A percentile compares a stretch with the other conserved stretches of the same genome.
phyloP scores from a whole-genome alignment of 768 basidiomycete species.

The Boletellus sp. region DNA sequence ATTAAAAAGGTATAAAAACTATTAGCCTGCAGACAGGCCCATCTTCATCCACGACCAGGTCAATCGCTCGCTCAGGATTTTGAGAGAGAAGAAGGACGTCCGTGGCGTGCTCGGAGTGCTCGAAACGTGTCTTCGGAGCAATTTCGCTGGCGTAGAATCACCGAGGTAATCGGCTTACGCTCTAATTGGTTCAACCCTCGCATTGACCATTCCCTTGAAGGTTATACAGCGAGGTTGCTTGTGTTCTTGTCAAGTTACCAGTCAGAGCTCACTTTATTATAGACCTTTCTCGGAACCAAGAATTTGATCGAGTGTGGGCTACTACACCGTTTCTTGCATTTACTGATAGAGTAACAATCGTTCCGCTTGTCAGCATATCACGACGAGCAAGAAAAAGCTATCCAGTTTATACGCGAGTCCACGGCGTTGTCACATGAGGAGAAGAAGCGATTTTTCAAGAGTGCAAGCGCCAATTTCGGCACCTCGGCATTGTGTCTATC shows the following conservation, averaged over 20 bases:
- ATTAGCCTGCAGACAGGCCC: background rate
- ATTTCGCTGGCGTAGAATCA: slow-evolving; percentile 93
- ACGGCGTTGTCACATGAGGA: slow-evolving; percentile 76
- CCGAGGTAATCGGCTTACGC: slow-evolving; percentile 45
- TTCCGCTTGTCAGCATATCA: slow-evolving; percentile 63
- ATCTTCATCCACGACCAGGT: slow-evolving; percentile 44
- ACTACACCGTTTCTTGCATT: background rate
- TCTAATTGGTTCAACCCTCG: background rate
- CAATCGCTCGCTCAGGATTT: slow-evolving; percentile 61
- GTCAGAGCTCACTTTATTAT: slow-evolving; percentile 13
- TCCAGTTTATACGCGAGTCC: slow-evolving; percentile 74
- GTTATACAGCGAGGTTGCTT: slow-evolving; percentile 77
- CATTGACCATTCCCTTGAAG: slow-evolving; percentile 36
- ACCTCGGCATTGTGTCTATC: slow-evolving; percentile 90
- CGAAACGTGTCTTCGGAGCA: slow-evolving; percentile 84
- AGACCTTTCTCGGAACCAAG: slow-evolving; percentile 95
- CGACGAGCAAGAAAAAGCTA: slow-evolving; percentile 68
- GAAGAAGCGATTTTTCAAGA: slow-evolving; percentile 89
- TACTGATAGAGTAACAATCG: background rate
- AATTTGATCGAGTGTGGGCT: slow-evolving; percentile 75
- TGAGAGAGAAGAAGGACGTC: slow-evolving; percentile 76
- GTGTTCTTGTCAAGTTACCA: background rate
- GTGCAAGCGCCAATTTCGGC: slow-evolving; percentile 85
- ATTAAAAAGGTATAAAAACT: slow-evolving; percentile 58
- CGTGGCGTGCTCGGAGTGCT: slow-evolving; percentile 86